Base-by-base conservation (phyloP, 2,329 filamentous ascomycete genomes). In the Colletotrichum sansevieriae region DNA sequence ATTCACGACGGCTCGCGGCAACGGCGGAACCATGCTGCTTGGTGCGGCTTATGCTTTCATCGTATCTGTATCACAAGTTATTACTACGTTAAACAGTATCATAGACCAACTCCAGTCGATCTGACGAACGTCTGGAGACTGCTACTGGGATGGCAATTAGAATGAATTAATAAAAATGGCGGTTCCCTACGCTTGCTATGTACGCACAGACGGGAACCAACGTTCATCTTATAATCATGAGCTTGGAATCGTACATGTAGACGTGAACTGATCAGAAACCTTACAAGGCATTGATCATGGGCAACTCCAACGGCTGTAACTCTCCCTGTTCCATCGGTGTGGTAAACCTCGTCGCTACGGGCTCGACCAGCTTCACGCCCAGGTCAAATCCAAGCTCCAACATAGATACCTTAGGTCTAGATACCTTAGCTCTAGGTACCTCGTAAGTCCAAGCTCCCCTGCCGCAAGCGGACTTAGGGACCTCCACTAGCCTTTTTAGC, bases 21-120 rank as follows among this genome's bases (percentile, higher is more conserved):
- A 63, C 64, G 35, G 51, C 15, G 51, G 37, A 56, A 49, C 25
- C 47, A 37, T 41, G 33, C 22, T 54, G 29, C 57, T 20, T 20
- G 33, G 41, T 22, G 35, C 58, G 52, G 25, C 35, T 43, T n/a
- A 56, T 15, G 51, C 51, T 51, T 43, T 33, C 41, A 63, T 43
- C 25, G 25, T 35, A 18, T 67, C 37, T 13, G 43, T 67, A 67
- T 43, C 49, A 51, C 51, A 41, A 43, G 33, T 37, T 55, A 22
- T 44, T 20, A 47, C 54, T 66, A 15, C 63, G 58, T 46, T 25
- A 49, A 20, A 44, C 22, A 51, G 60, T 51, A 43, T 59, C 15
- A 55, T 63, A 67, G 64, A 63, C 56, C 25, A 56, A 67, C 59
- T 63, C 64, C 51, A 41, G 59, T 67, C 64, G 64, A 63, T 35